These are phyloP conservation scores for Miamiensis avidus DNA, from an alignment of 169 alveolate genomes.

Conservation along the genomic window DNA sequence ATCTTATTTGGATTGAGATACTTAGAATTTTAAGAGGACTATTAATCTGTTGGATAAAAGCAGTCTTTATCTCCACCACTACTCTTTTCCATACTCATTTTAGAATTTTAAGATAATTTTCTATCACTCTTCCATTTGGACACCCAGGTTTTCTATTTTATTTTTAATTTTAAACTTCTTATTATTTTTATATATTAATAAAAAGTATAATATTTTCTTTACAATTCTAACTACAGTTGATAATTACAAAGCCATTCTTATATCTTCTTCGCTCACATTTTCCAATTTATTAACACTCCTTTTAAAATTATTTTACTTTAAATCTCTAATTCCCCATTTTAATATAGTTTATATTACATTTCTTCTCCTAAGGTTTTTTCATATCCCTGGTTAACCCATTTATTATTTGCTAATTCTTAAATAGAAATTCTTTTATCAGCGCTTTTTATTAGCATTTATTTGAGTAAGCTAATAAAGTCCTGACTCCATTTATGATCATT, in stretches of 20 bases:
- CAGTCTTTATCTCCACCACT: not conserved
- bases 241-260: constrained; percentile 14
- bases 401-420: constrained; percentile 52
- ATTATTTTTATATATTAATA: too few species aligned
- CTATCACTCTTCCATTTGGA: not conserved
- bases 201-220: not conserved
- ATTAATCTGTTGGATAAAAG: not conserved
- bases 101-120: not conserved
- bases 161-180: too few species aligned
- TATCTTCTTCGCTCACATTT: constrained; percentile 19
- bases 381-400: constrained; percentile 58
- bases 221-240: constrained; percentile 25
- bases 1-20: too few species aligned
- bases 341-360: not conserved
- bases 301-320: not conserved
- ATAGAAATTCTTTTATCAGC: constrained; percentile 67
- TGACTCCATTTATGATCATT: constrained; percentile 48
- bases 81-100: not conserved
- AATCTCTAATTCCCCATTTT: not conserved
- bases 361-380: not conserved
- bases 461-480: constrained; percentile 59
- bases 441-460: constrained; percentile 65
- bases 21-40: not conserved
- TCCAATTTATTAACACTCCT: constrained; percentile 9
- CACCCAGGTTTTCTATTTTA: not conserved